Evolutionary conservation across 1,284 basidiomycete species (phyloP).

Genomic region (Ganoderma multipileum): DNA sequence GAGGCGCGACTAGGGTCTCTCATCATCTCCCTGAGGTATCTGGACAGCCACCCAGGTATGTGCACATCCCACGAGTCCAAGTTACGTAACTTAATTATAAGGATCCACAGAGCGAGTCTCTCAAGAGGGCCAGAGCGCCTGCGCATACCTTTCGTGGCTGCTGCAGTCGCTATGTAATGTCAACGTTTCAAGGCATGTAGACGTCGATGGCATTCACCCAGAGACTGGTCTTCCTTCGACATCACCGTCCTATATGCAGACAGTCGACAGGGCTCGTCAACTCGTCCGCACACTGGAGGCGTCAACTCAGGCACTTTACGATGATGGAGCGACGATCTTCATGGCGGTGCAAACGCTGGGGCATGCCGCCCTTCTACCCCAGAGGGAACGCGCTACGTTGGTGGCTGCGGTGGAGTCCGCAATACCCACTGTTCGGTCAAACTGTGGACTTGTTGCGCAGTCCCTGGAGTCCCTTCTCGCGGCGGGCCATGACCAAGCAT

Average conservation of each 20-base stretch:
- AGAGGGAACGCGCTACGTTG: conserved; percentile 14
- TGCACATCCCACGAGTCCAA: conserved; percentile 2
- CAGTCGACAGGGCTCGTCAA: conserved; percentile 67
- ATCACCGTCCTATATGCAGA: conserved; percentile 58
- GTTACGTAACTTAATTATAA: conserved; percentile 14
- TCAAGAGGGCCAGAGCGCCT: conserved; percentile 50
- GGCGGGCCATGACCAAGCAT: conserved; percentile 73
- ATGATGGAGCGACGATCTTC: conserved; percentile 67
- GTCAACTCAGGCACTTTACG: conserved; percentile 72
- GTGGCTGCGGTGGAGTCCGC: conserved; percentile 36
- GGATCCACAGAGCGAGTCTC: conserved; percentile 35
- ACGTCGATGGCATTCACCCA: conserved; percentile 74
- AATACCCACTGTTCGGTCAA: conserved; percentile 38
- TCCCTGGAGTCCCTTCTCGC: conserved; percentile 65
- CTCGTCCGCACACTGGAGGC: conserved; percentile 75
- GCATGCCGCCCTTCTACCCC: conserved; percentile 16
- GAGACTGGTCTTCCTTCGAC: conserved; percentile 42
- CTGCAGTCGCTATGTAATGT: conserved; percentile 68
- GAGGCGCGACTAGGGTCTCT: conserved; percentile 43
- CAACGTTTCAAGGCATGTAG: conserved; percentile 78
- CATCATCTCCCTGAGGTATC: conserved; percentile 27
- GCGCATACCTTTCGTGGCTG: conserved; percentile 62
- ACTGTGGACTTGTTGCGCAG: conserved; percentile 58
- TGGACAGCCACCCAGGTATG: conserved; percentile 32
- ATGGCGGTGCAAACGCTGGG: conserved; percentile 54